Percentiles rank a stretch among this genome's conserved stretches.
These are phyloP conservation scores for Camelina hispida DNA, from an alignment of 345 rosid genomes.

Conservation along the genomic window DNA sequence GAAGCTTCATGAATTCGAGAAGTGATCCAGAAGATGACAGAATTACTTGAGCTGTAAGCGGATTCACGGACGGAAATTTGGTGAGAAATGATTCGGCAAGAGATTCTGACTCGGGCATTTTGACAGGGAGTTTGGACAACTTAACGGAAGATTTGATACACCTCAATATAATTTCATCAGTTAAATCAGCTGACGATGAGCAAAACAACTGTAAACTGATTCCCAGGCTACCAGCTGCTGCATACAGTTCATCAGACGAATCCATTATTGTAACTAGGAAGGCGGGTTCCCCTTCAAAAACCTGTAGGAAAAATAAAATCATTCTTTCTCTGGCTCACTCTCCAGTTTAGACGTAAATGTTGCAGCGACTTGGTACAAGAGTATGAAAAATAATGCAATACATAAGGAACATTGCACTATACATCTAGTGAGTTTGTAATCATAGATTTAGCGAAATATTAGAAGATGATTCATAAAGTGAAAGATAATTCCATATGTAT, in stretches of 20 bases:
- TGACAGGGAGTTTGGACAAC: constrained; percentile 52
- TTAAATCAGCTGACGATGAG: constrained; percentile 71
- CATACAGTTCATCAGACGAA: constrained; percentile 83
- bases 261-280: constrained; percentile 47
- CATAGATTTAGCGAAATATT: not conserved
- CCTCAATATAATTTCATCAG: constrained; percentile 74
- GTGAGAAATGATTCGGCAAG: constrained; percentile 89
- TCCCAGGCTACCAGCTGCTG: constrained; percentile 93
- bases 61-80: constrained; percentile 88
- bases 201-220: constrained; percentile 82
- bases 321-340: constrained; percentile 6
- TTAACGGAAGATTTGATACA: constrained; percentile 60
- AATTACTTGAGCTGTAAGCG: constrained; percentile 83
- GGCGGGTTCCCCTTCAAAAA: constrained; percentile 44
- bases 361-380: not conserved
- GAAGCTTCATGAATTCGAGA: constrained; percentile 68
- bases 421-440: constrained; percentile 4
- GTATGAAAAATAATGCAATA: too few relatives aligned
- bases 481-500: not conserved
- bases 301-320: constrained; percentile 27
- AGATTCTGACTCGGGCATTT: constrained; percentile 87
- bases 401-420: too few relatives aligned
- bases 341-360: constrained; percentile 1
- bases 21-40: constrained; percentile 67
- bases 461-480: constrained; percentile 9